Evolutionary conservation across 257 asterid genomes (phyloP).

Genomic region (Knoxia roxburghii): DNA sequence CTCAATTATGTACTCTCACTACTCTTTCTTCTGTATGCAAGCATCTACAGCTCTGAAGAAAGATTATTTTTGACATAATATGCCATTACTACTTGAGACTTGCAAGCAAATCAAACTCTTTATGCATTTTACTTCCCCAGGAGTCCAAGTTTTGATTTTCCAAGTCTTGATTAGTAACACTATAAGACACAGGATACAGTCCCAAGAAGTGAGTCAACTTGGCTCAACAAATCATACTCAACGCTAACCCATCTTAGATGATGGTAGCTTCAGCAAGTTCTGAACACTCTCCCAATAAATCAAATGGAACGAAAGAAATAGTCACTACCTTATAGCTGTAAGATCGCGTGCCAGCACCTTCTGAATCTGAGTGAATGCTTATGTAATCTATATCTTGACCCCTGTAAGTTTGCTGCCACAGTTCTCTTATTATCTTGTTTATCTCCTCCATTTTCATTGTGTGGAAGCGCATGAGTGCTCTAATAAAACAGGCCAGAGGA

Average conservation of each 20-base stretch:
- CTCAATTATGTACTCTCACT: background rate
- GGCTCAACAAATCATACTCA: background rate
- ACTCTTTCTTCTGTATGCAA: background rate
- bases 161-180: background rate
- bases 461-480: conserved; percentile 99
- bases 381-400: conserved; percentile 98
- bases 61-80: background rate
- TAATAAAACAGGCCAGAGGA: conserved; percentile 27
- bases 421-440: conserved; percentile 90
- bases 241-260: background rate
- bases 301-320: conserved; percentile 1
- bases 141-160: background rate
- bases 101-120: background rate
- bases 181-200: background rate
- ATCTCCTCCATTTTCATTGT: conserved; percentile 99
- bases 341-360: conserved; percentile 92
- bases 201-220: background rate
- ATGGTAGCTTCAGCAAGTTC: background rate
- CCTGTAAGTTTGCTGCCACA: conserved; percentile 99
- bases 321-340: conserved; percentile 82
- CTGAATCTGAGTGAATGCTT: conserved; percentile 93
- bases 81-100: background rate
- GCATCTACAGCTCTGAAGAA: background rate
- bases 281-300: background rate
- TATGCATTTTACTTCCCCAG: background rate